Conservation (phyloP, 495 filamentous ascomycete genomes). For the Hypoxylon lienhwacheense region DNA sequence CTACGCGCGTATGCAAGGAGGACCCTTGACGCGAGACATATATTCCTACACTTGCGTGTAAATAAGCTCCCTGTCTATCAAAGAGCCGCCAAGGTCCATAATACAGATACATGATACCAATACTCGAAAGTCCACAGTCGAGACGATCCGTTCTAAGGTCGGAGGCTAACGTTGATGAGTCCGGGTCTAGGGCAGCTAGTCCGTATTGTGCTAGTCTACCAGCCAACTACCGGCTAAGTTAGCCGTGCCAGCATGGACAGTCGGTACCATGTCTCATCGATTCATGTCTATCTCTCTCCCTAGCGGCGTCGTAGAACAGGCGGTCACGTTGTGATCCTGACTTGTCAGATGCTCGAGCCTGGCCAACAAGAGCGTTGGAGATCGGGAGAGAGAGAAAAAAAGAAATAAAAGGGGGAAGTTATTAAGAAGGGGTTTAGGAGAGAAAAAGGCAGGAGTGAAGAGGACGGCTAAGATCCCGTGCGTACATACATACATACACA, state of each 20-base stretch:
- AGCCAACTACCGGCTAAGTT: background rate
- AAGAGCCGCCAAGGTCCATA: background rate
- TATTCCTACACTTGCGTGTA: background rate
- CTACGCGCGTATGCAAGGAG: conserved; percentile 11
- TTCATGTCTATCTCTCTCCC: background rate
- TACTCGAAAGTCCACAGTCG: too few species aligned
- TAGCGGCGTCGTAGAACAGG: background rate
- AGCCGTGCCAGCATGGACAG: background rate
- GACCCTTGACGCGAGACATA: conserved; percentile 8
- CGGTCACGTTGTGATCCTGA: conserved; percentile 1
- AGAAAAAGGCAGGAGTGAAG: background rate
- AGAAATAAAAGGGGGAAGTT: background rate
- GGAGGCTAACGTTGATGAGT: background rate
- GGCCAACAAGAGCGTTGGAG: background rate
- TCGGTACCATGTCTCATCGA: conserved; percentile 4
- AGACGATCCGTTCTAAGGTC: background rate
- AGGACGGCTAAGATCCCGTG: background rate
- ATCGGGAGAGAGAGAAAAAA: background rate
- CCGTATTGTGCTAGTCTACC: background rate
- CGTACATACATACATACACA: background rate
- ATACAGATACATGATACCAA: background rate
- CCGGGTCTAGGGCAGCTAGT: background rate
- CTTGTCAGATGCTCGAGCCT: background rate
- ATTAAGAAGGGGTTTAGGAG: background rate
- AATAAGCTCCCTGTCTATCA: background rate